Percentiles rank a stretch among this genome's conserved stretches.
These are phyloP conservation scores for Erodium texanum DNA, from an alignment of 441 rosid species.

Conservation along the genomic window DNA sequence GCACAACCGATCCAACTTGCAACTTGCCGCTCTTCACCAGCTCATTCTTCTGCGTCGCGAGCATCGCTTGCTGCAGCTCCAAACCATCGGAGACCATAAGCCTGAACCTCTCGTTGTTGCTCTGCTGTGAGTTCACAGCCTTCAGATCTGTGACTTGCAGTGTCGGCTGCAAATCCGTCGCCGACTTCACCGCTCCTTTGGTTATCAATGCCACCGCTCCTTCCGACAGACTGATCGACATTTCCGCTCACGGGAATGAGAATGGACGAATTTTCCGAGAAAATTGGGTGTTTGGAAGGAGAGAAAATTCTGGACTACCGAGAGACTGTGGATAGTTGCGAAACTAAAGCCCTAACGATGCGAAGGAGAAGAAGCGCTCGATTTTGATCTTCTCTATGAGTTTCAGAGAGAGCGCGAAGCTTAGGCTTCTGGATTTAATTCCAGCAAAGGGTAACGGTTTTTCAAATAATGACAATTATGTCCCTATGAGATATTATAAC, in stretches of 20 bases:
- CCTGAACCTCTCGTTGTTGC: conserved; percentile 35
- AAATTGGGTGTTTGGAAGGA: neutral
- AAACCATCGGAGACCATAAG: conserved; percentile 59
- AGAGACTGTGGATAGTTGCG: neutral
- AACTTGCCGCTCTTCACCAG: conserved; percentile 40
- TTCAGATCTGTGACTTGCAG: conserved; percentile 60
- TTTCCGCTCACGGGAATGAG: neutral
- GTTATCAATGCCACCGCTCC: conserved; percentile 45
- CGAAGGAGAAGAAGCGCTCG: conserved; percentile 5
- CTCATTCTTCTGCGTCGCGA: conserved; percentile 42
- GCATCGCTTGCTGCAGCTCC: conserved; percentile 55
- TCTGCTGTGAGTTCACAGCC: conserved; percentile 38
- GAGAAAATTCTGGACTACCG: neutral
- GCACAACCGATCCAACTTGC: conserved; percentile 52
- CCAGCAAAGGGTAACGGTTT: neutral
- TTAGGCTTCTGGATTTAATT: neutral
- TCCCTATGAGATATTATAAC: neutral
- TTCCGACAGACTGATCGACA: conserved; percentile 41
- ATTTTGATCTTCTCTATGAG: neutral
- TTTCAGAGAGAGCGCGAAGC: conserved; percentile 3
- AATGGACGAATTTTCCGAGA: no score
- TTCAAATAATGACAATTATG: neutral
- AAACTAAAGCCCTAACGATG: neutral
- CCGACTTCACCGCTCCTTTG: conserved; percentile 30
- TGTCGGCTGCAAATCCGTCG: conserved; percentile 44